phyloP scores from a whole-genome alignment of 2,329 filamentous ascomycete genomes.

The Ceratocystis albifundus region DNA sequence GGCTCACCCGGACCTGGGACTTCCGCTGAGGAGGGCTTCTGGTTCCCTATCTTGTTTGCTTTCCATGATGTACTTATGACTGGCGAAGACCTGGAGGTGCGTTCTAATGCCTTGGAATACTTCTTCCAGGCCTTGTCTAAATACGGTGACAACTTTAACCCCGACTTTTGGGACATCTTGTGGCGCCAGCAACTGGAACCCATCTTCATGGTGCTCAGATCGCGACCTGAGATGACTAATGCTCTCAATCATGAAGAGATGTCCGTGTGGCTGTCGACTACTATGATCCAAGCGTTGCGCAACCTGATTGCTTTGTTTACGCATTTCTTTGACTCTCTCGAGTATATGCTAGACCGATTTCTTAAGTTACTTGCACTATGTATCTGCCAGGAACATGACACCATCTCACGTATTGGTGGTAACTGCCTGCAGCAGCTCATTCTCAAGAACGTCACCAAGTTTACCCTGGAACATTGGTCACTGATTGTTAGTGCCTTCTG shows the following conservation, averaged over 20 bases:
- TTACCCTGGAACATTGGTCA: slow-evolving; percentile 74
- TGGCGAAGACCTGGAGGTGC: slow-evolving; percentile 91
- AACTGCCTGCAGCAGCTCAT: slow-evolving; percentile 97
- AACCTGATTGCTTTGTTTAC: slow-evolving; percentile 99
- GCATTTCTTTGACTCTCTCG: slow-evolving; percentile 90
- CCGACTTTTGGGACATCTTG: slow-evolving; percentile 95
- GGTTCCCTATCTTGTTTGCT: slow-evolving; percentile 95
- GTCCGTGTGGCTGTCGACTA: slow-evolving; percentile 96
- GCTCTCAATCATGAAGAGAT: slow-evolving; percentile 92
- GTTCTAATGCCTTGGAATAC: slow-evolving; percentile 82
- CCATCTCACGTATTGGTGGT: slow-evolving; percentile 91
- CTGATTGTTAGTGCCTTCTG: slow-evolving; percentile 95
- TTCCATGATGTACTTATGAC: slow-evolving; percentile 99
- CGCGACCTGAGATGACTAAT: slow-evolving; percentile 91
- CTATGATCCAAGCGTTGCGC: slow-evolving; percentile 94
- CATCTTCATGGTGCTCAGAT: slow-evolving; percentile 96
- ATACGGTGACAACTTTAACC: slow-evolving; percentile 82
- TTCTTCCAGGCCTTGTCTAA: slow-evolving; percentile 88
- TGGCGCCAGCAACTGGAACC: slow-evolving; percentile 96
- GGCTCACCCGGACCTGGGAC: slow-evolving; percentile 53
- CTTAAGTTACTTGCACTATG: slow-evolving; percentile 86
- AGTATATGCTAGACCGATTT: slow-evolving; percentile 98
- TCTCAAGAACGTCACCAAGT: slow-evolving; percentile 89
- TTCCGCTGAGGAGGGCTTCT: slow-evolving; percentile 91
- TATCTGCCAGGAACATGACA: slow-evolving; percentile 98